phyloP scores from a whole-genome alignment of 306 rosid genomes.

The Lathyrus sativus region DNA sequence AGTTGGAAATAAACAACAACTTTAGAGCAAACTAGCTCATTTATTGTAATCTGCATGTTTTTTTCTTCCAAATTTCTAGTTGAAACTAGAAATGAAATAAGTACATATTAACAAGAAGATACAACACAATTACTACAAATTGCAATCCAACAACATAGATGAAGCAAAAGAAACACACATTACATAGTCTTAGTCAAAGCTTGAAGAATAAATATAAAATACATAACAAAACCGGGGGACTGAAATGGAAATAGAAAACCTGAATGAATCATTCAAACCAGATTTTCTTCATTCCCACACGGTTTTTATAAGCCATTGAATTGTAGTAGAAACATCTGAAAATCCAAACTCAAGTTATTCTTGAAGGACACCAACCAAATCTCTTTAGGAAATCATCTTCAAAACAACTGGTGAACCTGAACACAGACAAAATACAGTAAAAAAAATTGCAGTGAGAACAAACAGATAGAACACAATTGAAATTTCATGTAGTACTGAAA shows the following conservation, averaged over 20 bases:
- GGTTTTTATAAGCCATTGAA: constrained; percentile 46
- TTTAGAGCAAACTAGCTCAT: constrained; percentile 30
- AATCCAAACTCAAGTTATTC: constrained; percentile 36
- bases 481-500: constrained; percentile 25
- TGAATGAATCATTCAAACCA: constrained; percentile 45
- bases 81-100: constrained; percentile 39
- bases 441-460: neutral
- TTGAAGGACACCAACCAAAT: constrained; percentile 10
- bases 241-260: constrained; percentile 42
- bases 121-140: constrained; percentile 31
- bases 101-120: constrained; percentile 25
- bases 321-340: constrained; percentile 45
- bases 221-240: constrained; percentile 53
- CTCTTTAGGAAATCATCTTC: constrained; percentile 16
- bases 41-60: constrained; percentile 30
- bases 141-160: constrained; percentile 34
- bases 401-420: constrained; percentile 18
- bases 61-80: constrained; percentile 10
- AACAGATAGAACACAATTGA: constrained; percentile 1
- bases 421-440: neutral
- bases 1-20: constrained; percentile 38
- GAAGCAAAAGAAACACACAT: constrained; percentile 22
- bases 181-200: constrained; percentile 43
- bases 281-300: constrained; percentile 64
- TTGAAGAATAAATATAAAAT: constrained; percentile 31